A percentile compares a stretch with the other conserved stretches of the same genome.
Conservation (phyloP, 495 filamentous ascomycete genomes). For the Chaetomium tenue region DNA sequence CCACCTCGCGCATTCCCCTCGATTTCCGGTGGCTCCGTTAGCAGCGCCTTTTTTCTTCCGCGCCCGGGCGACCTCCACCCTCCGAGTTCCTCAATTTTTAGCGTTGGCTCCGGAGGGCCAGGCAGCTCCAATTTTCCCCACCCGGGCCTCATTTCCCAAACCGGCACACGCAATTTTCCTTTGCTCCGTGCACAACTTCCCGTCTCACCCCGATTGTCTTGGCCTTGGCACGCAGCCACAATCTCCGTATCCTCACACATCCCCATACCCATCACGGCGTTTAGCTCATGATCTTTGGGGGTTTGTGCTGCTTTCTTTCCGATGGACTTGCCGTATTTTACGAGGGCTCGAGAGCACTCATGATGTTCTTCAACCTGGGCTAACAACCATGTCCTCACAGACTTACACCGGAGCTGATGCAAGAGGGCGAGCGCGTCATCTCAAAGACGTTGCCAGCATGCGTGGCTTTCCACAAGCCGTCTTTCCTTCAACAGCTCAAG, state of each 20-base stretch:
- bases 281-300: no score
- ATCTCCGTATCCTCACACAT: constrained; percentile 1
- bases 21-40: constrained; percentile 11
- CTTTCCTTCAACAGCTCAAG: constrained; percentile 52
- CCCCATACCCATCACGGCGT: no score
- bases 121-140: constrained; percentile 36
- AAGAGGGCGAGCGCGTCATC: constrained; percentile 52
- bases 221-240: constrained; percentile 17
- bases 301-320: no score
- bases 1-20: constrained; percentile 5
- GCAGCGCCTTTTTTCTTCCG: constrained; percentile 20
- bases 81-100: constrained; percentile 27
- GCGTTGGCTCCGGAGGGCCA: constrained; percentile 31
- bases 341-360: no score
- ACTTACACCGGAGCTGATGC: constrained; percentile 48
- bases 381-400: constrained; percentile 33
- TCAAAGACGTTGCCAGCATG: constrained; percentile 52
- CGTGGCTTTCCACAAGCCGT: constrained; percentile 54
- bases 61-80: constrained; percentile 26
- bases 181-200: constrained; percentile 36
- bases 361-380: not conserved
- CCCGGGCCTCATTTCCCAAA: constrained; percentile 37
- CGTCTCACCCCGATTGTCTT: constrained; percentile 32
- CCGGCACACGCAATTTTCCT: constrained; percentile 29
- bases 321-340: not conserved